These are phyloP conservation scores for Sphaceloma murrayae DNA, from an alignment of 2,329 filamentous ascomycete genomes.

Conservation along the genomic window DNA sequence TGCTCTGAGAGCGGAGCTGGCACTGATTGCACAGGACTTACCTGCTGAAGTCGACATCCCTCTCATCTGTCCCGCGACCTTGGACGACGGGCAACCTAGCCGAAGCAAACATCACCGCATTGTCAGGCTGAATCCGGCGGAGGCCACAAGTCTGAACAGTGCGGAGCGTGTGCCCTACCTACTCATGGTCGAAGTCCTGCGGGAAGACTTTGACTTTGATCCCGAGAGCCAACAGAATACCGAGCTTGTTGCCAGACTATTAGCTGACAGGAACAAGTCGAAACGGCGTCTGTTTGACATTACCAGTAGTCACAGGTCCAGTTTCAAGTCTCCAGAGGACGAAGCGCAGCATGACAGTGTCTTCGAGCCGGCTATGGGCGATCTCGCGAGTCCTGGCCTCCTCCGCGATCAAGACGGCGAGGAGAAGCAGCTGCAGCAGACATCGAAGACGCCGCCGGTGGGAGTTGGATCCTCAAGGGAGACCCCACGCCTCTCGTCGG, in stretches of 20 bases:
- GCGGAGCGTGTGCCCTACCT: slow-evolving; percentile 79
- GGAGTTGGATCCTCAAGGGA: no score
- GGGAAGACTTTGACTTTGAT: slow-evolving; percentile 76
- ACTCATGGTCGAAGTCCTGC: slow-evolving; percentile 72
- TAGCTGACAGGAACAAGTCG: slow-evolving; percentile 55
- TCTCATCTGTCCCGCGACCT: slow-evolving; percentile 65
- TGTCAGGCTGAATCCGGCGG: slow-evolving; percentile 71
- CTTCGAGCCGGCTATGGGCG: slow-evolving; percentile 71
- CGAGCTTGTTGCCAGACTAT: slow-evolving; percentile 51
- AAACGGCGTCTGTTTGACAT: slow-evolving; percentile 44
- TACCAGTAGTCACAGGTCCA: slow-evolving; percentile 51
- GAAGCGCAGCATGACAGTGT: slow-evolving; percentile 56
- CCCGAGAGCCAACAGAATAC: slow-evolving; percentile 65
- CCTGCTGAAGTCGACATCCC: slow-evolving; percentile 78
- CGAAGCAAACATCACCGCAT: slow-evolving; percentile 74
- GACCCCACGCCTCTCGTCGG: slow-evolving; percentile 51
- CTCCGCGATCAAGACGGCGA: slow-evolving; percentile 48
- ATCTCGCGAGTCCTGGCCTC: slow-evolving; percentile 64
- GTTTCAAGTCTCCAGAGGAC: slow-evolving; percentile 30
- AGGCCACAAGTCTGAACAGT: slow-evolving; percentile 77
- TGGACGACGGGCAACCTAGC: slow-evolving; percentile 63
- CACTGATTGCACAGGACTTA: slow-evolving; percentile 68
- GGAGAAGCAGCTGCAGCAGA: slow-evolving; percentile 31
- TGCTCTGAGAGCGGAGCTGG: slow-evolving; percentile 69
- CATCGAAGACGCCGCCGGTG: slow-evolving; percentile 17